Evolutionary conservation across 164 flowering plant genomes (phyloP).

Genomic region (Magnolia officinalis): DNA sequence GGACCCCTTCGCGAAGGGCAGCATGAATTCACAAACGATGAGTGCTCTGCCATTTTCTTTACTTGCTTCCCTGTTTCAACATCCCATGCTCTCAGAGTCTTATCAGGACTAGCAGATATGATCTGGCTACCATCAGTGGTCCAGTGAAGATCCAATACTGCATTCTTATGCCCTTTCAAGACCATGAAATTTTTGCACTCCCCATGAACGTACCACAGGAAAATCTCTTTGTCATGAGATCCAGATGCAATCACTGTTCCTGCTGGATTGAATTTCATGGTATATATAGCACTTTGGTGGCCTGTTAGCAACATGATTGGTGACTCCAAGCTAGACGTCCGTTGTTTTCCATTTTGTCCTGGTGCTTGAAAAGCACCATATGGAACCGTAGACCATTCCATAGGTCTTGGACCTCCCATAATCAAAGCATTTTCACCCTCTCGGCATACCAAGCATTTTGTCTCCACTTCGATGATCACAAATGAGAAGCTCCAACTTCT

Average conservation of each 20-base stretch:
- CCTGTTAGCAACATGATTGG: slow-evolving; percentile 89
- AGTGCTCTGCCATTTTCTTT: slow-evolving; percentile 94
- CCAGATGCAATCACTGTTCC: slow-evolving; percentile 93
- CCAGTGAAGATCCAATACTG: slow-evolving; percentile 93
- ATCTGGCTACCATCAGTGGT: slow-evolving; percentile 93
- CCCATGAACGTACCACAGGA: slow-evolving; percentile 87
- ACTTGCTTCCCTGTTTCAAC: slow-evolving; percentile 93
- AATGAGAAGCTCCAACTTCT: background rate
- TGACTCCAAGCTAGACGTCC: slow-evolving; percentile 85
- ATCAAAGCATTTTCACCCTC: slow-evolving; percentile 64
- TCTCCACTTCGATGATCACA: background rate
- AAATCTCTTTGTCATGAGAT: slow-evolving; percentile 91
- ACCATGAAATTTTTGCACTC: slow-evolving; percentile 98
- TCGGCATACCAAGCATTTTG: slow-evolving; percentile 46
- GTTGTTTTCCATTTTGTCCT: slow-evolving; percentile 64
- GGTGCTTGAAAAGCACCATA: slow-evolving; percentile 48
- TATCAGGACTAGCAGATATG: slow-evolving; percentile 95
- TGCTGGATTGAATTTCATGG: slow-evolving; percentile 92
- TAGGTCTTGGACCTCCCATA: slow-evolving; percentile 59
- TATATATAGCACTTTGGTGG: slow-evolving; percentile 89
- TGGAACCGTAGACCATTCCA: slow-evolving; percentile 71
- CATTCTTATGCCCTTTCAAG: slow-evolving; percentile 94
- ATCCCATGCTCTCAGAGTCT: slow-evolving; percentile 96
- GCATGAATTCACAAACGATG: slow-evolving; percentile 87
- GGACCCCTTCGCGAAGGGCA: slow-evolving; percentile 92